Percentiles rank a stretch among this genome's conserved stretches.
phyloP scores from a whole-genome alignment of 1,139 yeast genomes.

The Hansenula anomala region DNA sequence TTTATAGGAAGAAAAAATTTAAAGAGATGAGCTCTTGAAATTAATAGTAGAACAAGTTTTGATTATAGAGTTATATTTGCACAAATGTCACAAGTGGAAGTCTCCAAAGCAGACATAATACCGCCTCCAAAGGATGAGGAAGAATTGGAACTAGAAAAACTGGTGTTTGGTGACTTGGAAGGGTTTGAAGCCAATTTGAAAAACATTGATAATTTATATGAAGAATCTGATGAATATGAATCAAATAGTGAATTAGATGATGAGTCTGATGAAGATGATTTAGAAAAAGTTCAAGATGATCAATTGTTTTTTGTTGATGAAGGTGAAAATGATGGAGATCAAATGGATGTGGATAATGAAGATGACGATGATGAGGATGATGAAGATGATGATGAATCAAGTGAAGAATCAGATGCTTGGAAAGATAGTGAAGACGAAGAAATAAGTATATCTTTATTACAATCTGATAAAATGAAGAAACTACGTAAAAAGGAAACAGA shows the following conservation, averaged over 20 bases:
- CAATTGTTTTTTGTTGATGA: conserved; percentile 65
- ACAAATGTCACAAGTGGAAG: conserved; percentile 7
- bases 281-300: conserved; percentile 47
- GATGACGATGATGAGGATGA: conserved; percentile 30
- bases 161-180: conserved; percentile 85
- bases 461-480: conserved; percentile 63
- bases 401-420: conserved; percentile 65
- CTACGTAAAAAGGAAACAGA: conserved; percentile 65
- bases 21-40: conserved; percentile 1
- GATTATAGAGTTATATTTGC: no score
- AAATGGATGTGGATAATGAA: conserved; percentile 38
- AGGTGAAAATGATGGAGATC: conserved; percentile 39
- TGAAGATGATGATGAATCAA: conserved; percentile 28
- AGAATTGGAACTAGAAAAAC: conserved; percentile 70
- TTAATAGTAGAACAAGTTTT: no score
- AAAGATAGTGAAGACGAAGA: conserved; percentile 87
- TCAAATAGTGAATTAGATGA: conserved; percentile 27
- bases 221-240: conserved; percentile 28
- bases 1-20: conserved; percentile 1
- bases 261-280: conserved; percentile 24
- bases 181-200: conserved; percentile 67
- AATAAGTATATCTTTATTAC: conserved; percentile 53
- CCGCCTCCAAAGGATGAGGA: conserved; percentile 77
- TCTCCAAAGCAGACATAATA: conserved; percentile 28
- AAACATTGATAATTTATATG: conserved; percentile 29